phyloP scores from a whole-genome alignment of 768 basidiomycete species.

The Rhodosporidiobolus odoratus region DNA sequence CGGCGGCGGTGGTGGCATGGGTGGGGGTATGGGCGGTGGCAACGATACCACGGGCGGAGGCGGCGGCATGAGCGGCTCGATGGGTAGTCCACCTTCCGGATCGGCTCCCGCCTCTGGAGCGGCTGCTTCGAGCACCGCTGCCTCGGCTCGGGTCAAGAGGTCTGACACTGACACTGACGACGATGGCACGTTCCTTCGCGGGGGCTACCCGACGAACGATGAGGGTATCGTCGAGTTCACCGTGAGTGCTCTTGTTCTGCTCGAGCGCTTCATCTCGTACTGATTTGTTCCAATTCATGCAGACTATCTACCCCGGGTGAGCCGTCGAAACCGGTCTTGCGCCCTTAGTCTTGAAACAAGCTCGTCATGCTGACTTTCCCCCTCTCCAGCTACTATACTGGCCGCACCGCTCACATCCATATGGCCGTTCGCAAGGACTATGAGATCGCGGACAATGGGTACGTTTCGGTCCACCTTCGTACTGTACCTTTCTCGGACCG shows the following conservation, averaged over 20 bases:
- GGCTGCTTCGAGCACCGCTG: neutral
- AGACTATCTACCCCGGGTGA: too few relatives aligned
- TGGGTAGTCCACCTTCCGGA: neutral
- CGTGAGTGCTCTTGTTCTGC: slow-evolving; percentile 20
- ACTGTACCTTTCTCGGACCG: neutral
- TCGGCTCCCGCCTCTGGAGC: neutral
- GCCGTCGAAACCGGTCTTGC: neutral
- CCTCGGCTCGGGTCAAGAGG: neutral
- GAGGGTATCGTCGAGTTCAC: slow-evolving; percentile 49
- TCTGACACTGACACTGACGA: slow-evolving; percentile 26
- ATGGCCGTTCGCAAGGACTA: slow-evolving; percentile 45
- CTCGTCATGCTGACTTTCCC: neutral
- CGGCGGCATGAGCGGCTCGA: slow-evolving; percentile 10
- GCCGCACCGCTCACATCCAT: slow-evolving; percentile 49
- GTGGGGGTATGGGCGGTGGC: too few relatives aligned
- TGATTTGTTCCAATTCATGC: too few relatives aligned
- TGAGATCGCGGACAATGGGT: slow-evolving; percentile 25
- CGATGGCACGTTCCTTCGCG: slow-evolving; percentile 48
- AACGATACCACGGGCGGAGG: neutral
- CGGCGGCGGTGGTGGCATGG: too few relatives aligned
- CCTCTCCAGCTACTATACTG: slow-evolving; percentile 37
- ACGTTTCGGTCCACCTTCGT: neutral
- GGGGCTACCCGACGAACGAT: slow-evolving; percentile 45
- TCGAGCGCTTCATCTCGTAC: neutral
- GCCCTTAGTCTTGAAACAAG: neutral